Evolutionary conservation across 768 basidiomycete genomes (phyloP), one percentile per base, ranked within the genome.

Genomic region (Lentinula sp.): DNA sequence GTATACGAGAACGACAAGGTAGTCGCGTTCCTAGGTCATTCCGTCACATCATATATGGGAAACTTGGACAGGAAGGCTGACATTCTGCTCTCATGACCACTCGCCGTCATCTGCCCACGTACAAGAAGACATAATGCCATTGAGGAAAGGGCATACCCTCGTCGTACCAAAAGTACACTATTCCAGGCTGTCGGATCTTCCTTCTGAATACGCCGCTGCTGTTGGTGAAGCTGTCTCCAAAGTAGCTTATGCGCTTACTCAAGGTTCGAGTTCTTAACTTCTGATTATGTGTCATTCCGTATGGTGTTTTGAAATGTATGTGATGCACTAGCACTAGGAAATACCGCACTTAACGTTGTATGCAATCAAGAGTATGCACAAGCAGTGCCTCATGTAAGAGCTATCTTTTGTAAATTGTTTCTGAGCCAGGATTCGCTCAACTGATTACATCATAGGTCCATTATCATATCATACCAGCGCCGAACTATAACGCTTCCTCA

Each of bases 321-420:
- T 37, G 28, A 16, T 46, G 10, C 36, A 20, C 5, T 59, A 89
- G 87, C 83, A 1, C 65, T 88, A 28, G 76, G 81, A 10, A 86
- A 89, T 64, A 86, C 86, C 15, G 87, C 77, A 6, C 74, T 91
- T 51, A 91, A 90, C 67, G 82, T 91, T 6, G 88, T 90, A 4
- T 89, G 88, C 66, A 90, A 90, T 68, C 88, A 91, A 67, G 88
- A 90, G 70, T 91, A 91, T 65, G 89, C 89, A 0, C 89, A 91
- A 68, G 86, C 86, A 4, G 87, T 91, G 6, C 85, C 84, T n/a
- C 89, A 91, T 74, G 88, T 88, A 63, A 43, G n/a, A 15, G 23
- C 43, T 49, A 56, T 37, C 13, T 37, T 52, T 46, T 55, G 42
- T 20, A 5, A 48, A 37, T 6, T 28, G 59, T 32, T 23, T 46